Base-by-base conservation (phyloP, 1,284 basidiomycete species). In the Malassezia vespertilionis region DNA sequence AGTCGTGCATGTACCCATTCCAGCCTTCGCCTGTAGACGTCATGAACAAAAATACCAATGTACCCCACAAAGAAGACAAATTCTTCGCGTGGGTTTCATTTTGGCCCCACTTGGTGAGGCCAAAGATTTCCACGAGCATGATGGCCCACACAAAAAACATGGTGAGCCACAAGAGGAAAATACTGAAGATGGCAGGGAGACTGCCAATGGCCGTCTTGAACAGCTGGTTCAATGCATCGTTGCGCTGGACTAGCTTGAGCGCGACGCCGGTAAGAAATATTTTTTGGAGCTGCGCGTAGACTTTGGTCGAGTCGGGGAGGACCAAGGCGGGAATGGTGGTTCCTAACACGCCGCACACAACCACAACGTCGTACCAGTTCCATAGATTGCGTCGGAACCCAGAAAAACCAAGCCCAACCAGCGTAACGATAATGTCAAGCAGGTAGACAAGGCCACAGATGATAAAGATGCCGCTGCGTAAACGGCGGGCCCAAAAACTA, bases 151-250 rank as follows among this genome's bases (percentile, higher is more conserved):
- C 91, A 8, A 93, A 66, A 75, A 96, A 96, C 39, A 97, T 72
- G 26, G 86, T 82, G 21, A 91, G 73, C 91, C 91, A 97, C 3
- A 97, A 77, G 3, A 82, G 77, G 57, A 96, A 78, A 52, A 96
- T 75, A 60, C 83, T 89, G 33, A 86, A 63, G 52, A 97, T 91
- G 17, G 83, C 82, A 0, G 86, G 86, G 24, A 95, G 74, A 73
- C 86, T 89, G 34, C 88, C 81, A 14, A 86, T 78, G 1, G 87
- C 86, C 6, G 89, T 95, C 74, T 95, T 95, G 79, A 96, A 96
- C 15, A 97, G 76, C 73, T 93, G 87, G 63, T 96, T 96, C 50
- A 97, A 76, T 54, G 80, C 82, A 63, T 88, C 83, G 52, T 82
- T 84, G 40, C 85, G 79, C 68, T 95, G 87, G 1, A 95, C 86